These are phyloP conservation scores for Plasmopara viticola DNA, from an alignment of 352 stramenopile genomes.

Conservation along the genomic window DNA sequence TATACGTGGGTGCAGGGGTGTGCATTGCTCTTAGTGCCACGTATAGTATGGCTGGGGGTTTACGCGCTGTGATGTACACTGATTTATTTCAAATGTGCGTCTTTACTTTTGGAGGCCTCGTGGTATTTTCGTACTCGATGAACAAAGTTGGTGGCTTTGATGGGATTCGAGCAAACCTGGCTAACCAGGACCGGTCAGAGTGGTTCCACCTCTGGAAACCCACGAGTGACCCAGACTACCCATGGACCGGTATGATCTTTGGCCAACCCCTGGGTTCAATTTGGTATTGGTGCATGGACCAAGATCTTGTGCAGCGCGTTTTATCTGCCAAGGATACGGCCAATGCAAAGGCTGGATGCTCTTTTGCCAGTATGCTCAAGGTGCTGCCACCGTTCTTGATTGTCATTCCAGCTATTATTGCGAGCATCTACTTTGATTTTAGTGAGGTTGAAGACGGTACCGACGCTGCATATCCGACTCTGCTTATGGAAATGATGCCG, in stretches of 20 bases:
- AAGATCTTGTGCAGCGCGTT: constrained; percentile 60
- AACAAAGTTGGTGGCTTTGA: constrained; percentile 50
- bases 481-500: constrained; percentile 65
- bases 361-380: constrained; percentile 55
- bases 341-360: constrained; percentile 49
- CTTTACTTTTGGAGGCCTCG: constrained; percentile 50
- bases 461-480: constrained; percentile 53
- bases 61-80: constrained; percentile 67
- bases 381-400: constrained; percentile 63
- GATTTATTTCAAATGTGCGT: constrained; percentile 67
- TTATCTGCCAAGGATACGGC: constrained; percentile 63
- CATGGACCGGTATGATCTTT: constrained; percentile 67
- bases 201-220: constrained; percentile 57
- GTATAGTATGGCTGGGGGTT: constrained; percentile 54
- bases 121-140: constrained; percentile 47
- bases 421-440: constrained; percentile 56
- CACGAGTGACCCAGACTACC: constrained; percentile 46
- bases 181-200: constrained; percentile 30
- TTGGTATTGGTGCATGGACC: constrained; percentile 76
- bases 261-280: constrained; percentile 51
- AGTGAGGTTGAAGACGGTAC: constrained; percentile 40
- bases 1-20: constrained; percentile 42
- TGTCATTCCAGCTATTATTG: constrained; percentile 58
- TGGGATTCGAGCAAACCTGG: constrained; percentile 44
- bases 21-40: constrained; percentile 48